Base-by-base conservation (phyloP, 2,329 filamentous ascomycete genomes). In the Xylaria sp. region DNA sequence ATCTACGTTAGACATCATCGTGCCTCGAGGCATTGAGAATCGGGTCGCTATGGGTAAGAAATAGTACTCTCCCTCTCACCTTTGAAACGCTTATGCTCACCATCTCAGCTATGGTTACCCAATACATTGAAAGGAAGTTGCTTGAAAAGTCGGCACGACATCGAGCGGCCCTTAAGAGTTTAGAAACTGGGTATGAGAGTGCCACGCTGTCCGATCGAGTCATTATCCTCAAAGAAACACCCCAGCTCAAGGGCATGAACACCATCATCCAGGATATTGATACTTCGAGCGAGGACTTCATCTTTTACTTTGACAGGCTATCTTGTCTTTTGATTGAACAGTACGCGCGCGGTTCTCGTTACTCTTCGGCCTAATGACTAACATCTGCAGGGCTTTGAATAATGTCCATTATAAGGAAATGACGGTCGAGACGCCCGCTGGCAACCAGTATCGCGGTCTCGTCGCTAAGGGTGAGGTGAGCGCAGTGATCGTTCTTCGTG, bases 251-350 rank as follows among this genome's bases (percentile, higher is more conserved):
- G 52, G 92, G 87, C 43, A 96, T 99, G 83, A 92, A 91, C 70
- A 97, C 92, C 0, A 89, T 97, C 52, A 84, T 99, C 39, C 88
- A 95, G 67, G 83, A 94, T 64, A 88, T 90, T 17, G 82, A 86
- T 44, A 93, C 91, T 0, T 78, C 82, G 6, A 83, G 90, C 39
- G 93, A 96, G 69, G 92, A 97, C 64, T 97, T 97, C 70, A 91
- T 96, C 58, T 97, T 97, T 74, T 97, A 97, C 74, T 97, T 97
- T 71, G 92, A 99, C 72, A 85, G 94, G 37, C 78, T 97, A 37
- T 86, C 90, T 1, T 85, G 89, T n/a, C 78, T 97, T 48, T 79
- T 97, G 21, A 84, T 97, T 43, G 93, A 97, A 72, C 78, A 86
- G 83, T 87, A 72, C 56, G 81, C 74, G 13, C 18, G 26, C 7